Evolutionary conservation across 345 rosid genomes (phyloP).

Genomic region (Hypericum androsaemum): DNA sequence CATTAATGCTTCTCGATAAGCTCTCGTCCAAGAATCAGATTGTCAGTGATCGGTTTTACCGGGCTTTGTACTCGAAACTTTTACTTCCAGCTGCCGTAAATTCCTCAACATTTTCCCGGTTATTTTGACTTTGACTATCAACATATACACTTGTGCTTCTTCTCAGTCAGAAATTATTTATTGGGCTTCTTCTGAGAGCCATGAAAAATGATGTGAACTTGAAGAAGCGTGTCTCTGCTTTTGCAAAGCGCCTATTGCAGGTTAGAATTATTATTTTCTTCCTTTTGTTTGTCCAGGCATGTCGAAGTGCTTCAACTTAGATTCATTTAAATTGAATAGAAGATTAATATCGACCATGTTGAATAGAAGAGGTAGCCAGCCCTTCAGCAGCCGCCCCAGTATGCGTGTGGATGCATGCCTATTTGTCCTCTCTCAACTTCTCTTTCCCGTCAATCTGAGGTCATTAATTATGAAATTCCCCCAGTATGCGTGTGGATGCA

Average conservation of each 20-base stretch:
- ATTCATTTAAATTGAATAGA: too few species aligned
- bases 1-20: constrained; percentile 91
- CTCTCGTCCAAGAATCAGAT: constrained; percentile 91
- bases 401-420: constrained; percentile 93
- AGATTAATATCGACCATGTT: constrained; percentile 10
- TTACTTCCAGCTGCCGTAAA: constrained; percentile 85
- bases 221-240: constrained; percentile 81
- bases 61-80: constrained; percentile 85
- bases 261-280: constrained; percentile 24
- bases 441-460: constrained; percentile 52
- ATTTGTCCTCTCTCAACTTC: constrained; percentile 90
- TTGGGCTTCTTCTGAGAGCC: constrained; percentile 83
- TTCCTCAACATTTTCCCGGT: constrained; percentile 36
- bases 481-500: constrained; percentile 94
- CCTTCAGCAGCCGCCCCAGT: constrained; percentile 89
- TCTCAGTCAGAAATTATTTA: constrained; percentile 84
- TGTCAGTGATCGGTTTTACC: constrained; percentile 90
- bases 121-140: too few species aligned
- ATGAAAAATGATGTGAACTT: constrained; percentile 84
- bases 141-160: constrained; percentile 1
- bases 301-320: too few species aligned
- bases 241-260: constrained; percentile 88
- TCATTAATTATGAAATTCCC: constrained; percentile 3
- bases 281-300: neutral
- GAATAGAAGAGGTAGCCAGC: constrained; percentile 83